Base-by-base conservation (phyloP, 2,329 filamentous ascomycete species). In the Sarocladiaceae sp. region DNA sequence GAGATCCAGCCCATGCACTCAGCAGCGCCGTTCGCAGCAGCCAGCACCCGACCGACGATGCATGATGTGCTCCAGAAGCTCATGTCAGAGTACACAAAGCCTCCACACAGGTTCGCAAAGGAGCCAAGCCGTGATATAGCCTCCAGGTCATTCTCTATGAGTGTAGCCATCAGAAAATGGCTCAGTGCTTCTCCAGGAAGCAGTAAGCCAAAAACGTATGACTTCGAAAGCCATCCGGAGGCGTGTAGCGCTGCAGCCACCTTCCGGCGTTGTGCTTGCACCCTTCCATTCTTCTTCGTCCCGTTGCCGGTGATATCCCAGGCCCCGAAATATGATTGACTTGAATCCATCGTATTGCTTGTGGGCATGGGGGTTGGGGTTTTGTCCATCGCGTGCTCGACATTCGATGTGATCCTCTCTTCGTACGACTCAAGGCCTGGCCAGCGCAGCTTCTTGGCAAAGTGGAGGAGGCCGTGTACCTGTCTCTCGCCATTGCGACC, bases 1-100 rank as follows among this genome's bases (percentile, higher is more conserved):
- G 78, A 82, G 44, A 85, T 68, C 81, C 81, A 83, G 43, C 80
- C 80, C 77, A 84, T 79, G 55, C 80, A 80, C 55, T 84, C 80
- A 0, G 72, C 72, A 13, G 79, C 74, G 3, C 78, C 79, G 44
- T 72, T 72, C 6, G 77, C 75, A 21, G 79, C 80, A 23, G 80
- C 80, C 26, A 85, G 63, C 3, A 85, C 78, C 21, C 79, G 74
- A 3, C 80, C 81, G 9, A 84, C 73, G 33, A 85, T 69, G 55
- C 80, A 83, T 11, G 74, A 70, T 1, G 76, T 82, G 59, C 80
- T 84, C 81, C 81, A 85, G 57, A 83, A 85, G 49, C 79, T 84
- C 64, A 78, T 81, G 2, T 72, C 72, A 4, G 60, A 62, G 53
- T 83, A 83, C 3, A 82, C 68, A 50, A 85, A 84, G 0, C 82